Base-by-base conservation (phyloP, 108 stramenopile genomes). In the Schizochytrium sp. region DNA sequence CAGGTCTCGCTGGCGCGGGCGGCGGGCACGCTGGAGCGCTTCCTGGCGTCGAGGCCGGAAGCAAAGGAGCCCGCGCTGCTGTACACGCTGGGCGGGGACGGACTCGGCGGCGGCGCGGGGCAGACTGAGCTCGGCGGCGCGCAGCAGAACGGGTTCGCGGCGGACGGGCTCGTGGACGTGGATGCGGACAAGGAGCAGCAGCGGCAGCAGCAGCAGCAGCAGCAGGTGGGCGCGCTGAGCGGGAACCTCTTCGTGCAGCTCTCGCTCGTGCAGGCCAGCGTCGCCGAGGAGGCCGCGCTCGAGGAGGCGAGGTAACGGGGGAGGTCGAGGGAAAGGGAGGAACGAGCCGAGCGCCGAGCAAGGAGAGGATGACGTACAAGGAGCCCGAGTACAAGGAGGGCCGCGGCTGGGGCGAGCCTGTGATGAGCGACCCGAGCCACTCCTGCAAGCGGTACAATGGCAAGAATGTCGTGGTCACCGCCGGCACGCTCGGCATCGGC, bases 401-500 rank as follows among this genome's bases (percentile, higher is more conserved):
- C 63, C 63, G 63, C 41, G 63, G 63, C 63, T 69, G 63, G 63
- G 63, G 63, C 1, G 63, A 69, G 63, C 25, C 41, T 4, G 63
- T 69, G 10, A 69, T 69, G 63, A 41, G 34, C 25, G 63, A 69
- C 63, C 63, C 63, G 63, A 69, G 63, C 63, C 63, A 69, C 18
- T 23, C 14, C 63, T 69, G 63, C 41, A 69, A 83, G 76, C 6
- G 76, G 48, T 53, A 53, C 76, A 34, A 47, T 12, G 76, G 76
- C 6, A 83, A 83, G 51, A 83, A 83, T 83, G 76, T 53, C 48
- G 45, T 83, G 10, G 76, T 83, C 19, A 83, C 76, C n/a, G 76
- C 76, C n/a, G 76, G 76, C 45, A 60, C 71, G 41, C 41, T 72
- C 44, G 44, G 72, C 58, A 87, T 90, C 34, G 87, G 87, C 59